Evolutionary conservation across 1,284 basidiomycete species (phyloP).

Genomic region (Boletus semigastroideus): DNA sequence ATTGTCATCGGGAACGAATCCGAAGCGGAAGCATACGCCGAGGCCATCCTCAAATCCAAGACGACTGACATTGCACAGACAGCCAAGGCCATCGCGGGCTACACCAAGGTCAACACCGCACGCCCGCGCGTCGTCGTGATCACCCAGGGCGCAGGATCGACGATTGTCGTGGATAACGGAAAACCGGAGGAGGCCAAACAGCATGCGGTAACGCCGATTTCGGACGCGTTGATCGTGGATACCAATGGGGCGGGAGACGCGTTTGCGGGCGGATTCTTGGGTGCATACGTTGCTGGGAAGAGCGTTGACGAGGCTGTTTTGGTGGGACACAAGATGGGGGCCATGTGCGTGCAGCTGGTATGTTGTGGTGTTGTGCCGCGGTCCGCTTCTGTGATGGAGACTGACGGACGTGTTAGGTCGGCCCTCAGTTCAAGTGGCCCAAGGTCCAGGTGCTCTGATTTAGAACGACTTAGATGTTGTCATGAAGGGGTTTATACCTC

Average conservation of each 20-base stretch:
- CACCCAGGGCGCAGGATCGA: constrained; percentile 87
- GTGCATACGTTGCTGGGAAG: constrained; percentile 84
- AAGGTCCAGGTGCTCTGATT: constrained; percentile 66
- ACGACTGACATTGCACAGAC: constrained; percentile 67
- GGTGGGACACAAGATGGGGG: constrained; percentile 87
- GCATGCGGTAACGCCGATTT: constrained; percentile 65
- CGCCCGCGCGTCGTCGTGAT: constrained; percentile 86
- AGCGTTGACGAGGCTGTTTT: constrained; percentile 76
- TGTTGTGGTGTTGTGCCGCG: constrained; percentile 24
- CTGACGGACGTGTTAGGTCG: constrained; percentile 48
- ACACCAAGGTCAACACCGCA: constrained; percentile 72
- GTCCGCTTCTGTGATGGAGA: not conserved
- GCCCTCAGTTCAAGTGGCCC: constrained; percentile 78
- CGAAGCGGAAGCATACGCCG: constrained; percentile 89
- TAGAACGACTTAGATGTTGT: not conserved
- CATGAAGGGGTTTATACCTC: constrained; percentile 3
- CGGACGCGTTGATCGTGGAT: constrained; percentile 81
- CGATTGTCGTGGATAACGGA: constrained; percentile 72
- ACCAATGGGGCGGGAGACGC: constrained; percentile 99
- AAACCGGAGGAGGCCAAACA: constrained; percentile 48
- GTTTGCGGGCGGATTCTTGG: constrained; percentile 97
- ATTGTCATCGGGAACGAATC: constrained; percentile 93
- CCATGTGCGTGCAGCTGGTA: constrained; percentile 87
- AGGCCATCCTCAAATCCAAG: constrained; percentile 56
- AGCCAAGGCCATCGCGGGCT: constrained; percentile 70